Evolutionary conservation across 495 filamentous ascomycete genomes (phyloP), one percentile per base, ranked within the genome.

Genomic region (Talaromyces adpressus): DNA sequence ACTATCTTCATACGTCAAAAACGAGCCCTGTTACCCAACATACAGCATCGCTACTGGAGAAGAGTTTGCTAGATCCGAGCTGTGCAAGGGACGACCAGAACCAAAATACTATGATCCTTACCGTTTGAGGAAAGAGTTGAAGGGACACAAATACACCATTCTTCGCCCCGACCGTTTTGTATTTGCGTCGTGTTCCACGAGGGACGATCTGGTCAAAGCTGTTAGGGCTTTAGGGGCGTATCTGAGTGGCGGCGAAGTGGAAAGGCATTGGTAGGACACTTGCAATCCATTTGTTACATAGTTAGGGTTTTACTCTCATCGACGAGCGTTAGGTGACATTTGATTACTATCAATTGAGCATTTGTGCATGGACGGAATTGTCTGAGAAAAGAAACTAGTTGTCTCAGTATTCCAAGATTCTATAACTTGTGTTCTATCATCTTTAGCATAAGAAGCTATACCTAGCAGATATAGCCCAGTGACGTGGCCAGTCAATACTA

Each of bases 101-200:
- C 70, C 72, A 6, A 52, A 47, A 25, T 53, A 57, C 27, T 70
- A 72, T 63, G 64, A 71, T 57, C 62, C 64, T 14, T 18, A 30
- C 22, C 67, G 57, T 47, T 64, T 66, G 52, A 64, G 62, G 9
- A 71, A 61, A 54, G 61, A 22, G 53, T 49, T 64, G 7, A 25
- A 30, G 16, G 49, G 27, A 58, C 49, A 11, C 18, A 65, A 32
- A 36, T 74, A 67, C 64, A 65, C 69, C 3, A 59, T 72, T 32
- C 41, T 72, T 16, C 65, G 70, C 20, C 66, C 66, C 1, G 72
- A 73, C 49, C 67, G 72, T 2, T 72, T 72, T 59, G 63, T 71
- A 12, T 74, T 67, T 64, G 72, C 66, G 20, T 59, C 63, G n/a
- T 70, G 67, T 61, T 57, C 61, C n/a, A 65, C 7, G 16, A 49